Percentiles rank a stretch among this genome's conserved stretches.
Conservation (phyloP, 2,329 filamentous ascomycete species). For the Curvularia spicifera region DNA sequence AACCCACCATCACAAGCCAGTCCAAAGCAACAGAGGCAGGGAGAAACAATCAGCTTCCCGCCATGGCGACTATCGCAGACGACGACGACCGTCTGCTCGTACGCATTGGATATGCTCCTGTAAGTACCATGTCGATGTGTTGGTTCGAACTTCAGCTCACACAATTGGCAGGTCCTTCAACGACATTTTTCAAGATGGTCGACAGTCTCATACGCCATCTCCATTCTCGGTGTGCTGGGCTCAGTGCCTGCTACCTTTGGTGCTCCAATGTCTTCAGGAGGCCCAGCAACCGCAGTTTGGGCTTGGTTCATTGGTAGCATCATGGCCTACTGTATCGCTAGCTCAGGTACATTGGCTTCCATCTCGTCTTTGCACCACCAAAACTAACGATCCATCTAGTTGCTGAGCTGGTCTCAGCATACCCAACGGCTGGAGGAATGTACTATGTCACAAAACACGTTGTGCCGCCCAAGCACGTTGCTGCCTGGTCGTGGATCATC, state of each 20-base stretch:
- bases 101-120: constrained; percentile 68
- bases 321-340: constrained; percentile 69
- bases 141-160: constrained; percentile 25
- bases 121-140: constrained; percentile 38
- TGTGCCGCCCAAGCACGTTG: constrained; percentile 65
- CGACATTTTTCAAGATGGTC: constrained; percentile 72
- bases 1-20: constrained; percentile 27
- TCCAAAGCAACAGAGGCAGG: constrained; percentile 37
- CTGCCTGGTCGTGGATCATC: constrained; percentile 69
- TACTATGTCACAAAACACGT: constrained; percentile 72
- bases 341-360: constrained; percentile 54
- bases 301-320: constrained; percentile 68
- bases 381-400: constrained; percentile 50
- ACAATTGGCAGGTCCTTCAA: constrained; percentile 59
- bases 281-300: constrained; percentile 69
- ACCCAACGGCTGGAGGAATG: constrained; percentile 71
- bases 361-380: neutral
- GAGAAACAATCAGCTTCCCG: constrained; percentile 19
- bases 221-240: constrained; percentile 68
- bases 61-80: constrained; percentile 60
- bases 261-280: constrained; percentile 63
- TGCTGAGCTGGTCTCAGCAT: constrained; percentile 70
- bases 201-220: constrained; percentile 70
- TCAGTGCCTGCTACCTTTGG: constrained; percentile 70
- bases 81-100: constrained; percentile 67